Evolutionary conservation across 805 yeast species (phyloP).

Genomic region (Komagataella ulmi): DNA sequence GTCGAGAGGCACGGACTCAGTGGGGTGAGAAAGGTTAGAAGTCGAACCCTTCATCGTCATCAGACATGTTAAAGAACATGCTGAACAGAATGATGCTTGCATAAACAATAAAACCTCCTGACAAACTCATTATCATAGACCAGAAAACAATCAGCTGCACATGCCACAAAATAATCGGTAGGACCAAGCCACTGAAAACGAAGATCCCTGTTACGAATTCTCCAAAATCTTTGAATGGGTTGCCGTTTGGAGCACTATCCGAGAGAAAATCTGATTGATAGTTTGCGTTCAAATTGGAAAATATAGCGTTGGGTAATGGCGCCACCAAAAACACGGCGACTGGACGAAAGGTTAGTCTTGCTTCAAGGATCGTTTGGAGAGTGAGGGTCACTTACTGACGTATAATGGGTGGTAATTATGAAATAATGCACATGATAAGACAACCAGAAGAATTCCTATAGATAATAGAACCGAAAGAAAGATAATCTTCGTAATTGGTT

Average conservation of each 20-base stretch:
- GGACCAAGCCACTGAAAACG: slow-evolving; percentile 17
- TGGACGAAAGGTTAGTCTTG: neutral
- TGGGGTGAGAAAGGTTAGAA: neutral
- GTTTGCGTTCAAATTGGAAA: slow-evolving; percentile 10
- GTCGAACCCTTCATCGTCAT: slow-evolving; percentile 19
- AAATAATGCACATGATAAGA: slow-evolving; percentile 75
- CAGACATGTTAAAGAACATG: slow-evolving; percentile 53
- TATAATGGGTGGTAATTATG: slow-evolving; percentile 85
- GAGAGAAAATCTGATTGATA: slow-evolving; percentile 17
- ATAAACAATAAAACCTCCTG: slow-evolving; percentile 79
- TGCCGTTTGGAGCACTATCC: slow-evolving; percentile 10
- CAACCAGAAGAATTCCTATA: slow-evolving; percentile 78
- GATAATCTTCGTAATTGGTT: slow-evolving; percentile 66
- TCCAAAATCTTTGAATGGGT: slow-evolving; percentile 10
- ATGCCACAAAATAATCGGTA: slow-evolving; percentile 19
- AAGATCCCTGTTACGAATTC: slow-evolving; percentile 19
- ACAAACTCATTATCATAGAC: slow-evolving; percentile 44
- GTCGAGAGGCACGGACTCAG: neutral
- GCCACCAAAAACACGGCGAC: slow-evolving; percentile 20
- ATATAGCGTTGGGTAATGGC: slow-evolving; percentile 20
- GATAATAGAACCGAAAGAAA: slow-evolving; percentile 68
- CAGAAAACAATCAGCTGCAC: slow-evolving; percentile 13
- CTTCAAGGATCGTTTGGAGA: neutral
- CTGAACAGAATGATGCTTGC: slow-evolving; percentile 73
- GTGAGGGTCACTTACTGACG: slow-evolving; percentile 30